Evolutionary conservation across 352 stramenopile genomes (phyloP).

Genomic region (Globisporangium lucens): DNA sequence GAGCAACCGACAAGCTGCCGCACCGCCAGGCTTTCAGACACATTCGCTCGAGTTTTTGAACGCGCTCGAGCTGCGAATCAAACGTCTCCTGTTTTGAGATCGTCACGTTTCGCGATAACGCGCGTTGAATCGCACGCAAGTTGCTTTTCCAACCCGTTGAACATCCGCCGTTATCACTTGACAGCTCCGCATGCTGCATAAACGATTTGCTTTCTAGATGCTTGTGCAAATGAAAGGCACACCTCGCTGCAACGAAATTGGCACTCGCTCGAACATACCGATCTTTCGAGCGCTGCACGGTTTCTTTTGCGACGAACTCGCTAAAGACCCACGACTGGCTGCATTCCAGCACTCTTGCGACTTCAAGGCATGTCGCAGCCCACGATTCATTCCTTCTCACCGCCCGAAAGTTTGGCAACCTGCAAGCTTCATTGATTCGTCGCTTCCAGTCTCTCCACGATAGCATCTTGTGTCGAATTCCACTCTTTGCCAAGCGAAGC

Average conservation of each 20-base stretch:
- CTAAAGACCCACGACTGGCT: conserved; percentile 37
- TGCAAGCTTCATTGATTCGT: conserved; percentile 18
- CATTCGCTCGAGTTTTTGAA: conserved; percentile 64
- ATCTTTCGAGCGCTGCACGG: conserved; percentile 25
- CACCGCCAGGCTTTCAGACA: conserved; percentile 53
- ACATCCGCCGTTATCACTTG: not conserved
- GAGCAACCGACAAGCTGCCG: conserved; percentile 35
- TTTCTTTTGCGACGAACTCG: conserved; percentile 23
- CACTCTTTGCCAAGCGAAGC: conserved; percentile 12
- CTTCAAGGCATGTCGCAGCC: conserved; percentile 34
- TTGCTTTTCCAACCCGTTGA: conserved; percentile 21
- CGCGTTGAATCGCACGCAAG: conserved; percentile 35
- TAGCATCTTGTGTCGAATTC: conserved; percentile 12
- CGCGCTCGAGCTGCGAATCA: conserved; percentile 30
- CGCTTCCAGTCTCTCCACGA: conserved; percentile 32
- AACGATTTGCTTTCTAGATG: conserved; percentile 18
- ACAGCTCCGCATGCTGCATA: conserved; percentile 27
- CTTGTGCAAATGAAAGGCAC: conserved; percentile 22
- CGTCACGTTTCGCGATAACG: conserved; percentile 27
- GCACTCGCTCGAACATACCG: conserved; percentile 21
- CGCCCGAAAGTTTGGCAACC: not conserved
- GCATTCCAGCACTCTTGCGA: conserved; percentile 34
- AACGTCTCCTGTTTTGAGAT: conserved; percentile 41
- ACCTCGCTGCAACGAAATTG: conserved; percentile 30
- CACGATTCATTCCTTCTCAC: conserved; percentile 33